These are phyloP conservation scores for Trametes sp. DNA, from an alignment of 1,284 basidiomycete species.

Conservation along the genomic window DNA sequence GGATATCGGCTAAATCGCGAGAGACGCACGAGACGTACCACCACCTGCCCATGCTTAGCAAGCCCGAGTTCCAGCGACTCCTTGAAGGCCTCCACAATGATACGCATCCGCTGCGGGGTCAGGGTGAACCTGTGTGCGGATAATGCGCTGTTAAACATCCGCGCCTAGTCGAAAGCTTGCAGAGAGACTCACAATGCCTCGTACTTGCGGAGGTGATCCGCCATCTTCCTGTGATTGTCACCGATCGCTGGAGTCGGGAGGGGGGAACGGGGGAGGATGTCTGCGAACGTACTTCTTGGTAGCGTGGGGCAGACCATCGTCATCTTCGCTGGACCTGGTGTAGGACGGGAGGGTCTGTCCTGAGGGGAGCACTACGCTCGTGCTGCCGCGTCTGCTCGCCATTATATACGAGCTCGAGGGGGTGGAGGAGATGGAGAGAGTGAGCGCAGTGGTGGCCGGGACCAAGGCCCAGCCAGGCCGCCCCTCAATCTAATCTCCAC, in stretches of 20 bases:
- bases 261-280: constrained; percentile 23
- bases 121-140: constrained; percentile 72
- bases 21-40: constrained; percentile 65
- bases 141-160: constrained; percentile 5
- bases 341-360: constrained; percentile 83
- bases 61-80: constrained; percentile 91
- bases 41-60: constrained; percentile 83
- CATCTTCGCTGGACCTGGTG: constrained; percentile 74
- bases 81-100: constrained; percentile 97
- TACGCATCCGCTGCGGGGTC: constrained; percentile 93
- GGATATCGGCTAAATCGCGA: constrained; percentile 9
- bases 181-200: constrained; percentile 71
- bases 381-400: constrained; percentile 76
- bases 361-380: constrained; percentile 72
- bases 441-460: not conserved
- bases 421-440: constrained; percentile 5
- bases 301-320: constrained; percentile 85
- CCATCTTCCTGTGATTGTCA: constrained; percentile 71
- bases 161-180: not conserved
- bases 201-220: constrained; percentile 89
- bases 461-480: not conserved
- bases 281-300: constrained; percentile 73
- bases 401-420: constrained; percentile 20
- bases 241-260: constrained; percentile 35
- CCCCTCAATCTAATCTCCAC: constrained; percentile 4